Evolutionary conservation across 768 basidiomycete species (phyloP).

Genomic region (Lentinula sp.): DNA sequence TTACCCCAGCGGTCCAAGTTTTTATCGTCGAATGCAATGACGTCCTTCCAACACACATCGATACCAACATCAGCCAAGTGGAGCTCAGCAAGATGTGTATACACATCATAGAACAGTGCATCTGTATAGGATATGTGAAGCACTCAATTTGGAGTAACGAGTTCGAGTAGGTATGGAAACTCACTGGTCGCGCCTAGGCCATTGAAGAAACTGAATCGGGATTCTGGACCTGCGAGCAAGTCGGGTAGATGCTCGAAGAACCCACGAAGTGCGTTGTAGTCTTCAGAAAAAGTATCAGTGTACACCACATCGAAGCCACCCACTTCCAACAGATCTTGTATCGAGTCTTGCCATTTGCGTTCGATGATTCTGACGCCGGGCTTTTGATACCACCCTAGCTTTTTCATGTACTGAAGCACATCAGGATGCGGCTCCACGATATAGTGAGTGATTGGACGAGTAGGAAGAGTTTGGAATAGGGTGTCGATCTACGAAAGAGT

Average conservation of each 20-base stretch:
- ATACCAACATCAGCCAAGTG: constrained; percentile 81
- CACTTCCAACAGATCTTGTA: constrained; percentile 53
- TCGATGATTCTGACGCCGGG: constrained; percentile 75
- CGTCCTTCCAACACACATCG: constrained; percentile 76
- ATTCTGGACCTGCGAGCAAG: constrained; percentile 65
- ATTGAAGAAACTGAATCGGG: constrained; percentile 94
- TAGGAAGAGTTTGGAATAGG: constrained; percentile 63
- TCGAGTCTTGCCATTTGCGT: constrained; percentile 91
- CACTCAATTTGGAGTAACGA: background rate
- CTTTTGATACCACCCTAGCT: constrained; percentile 72
- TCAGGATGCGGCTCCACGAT: constrained; percentile 95
- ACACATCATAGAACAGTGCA: constrained; percentile 86
- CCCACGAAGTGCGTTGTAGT: constrained; percentile 68
- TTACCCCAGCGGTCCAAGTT: constrained; percentile 64
- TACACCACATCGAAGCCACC: constrained; percentile 87
- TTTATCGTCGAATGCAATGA: constrained; percentile 56
- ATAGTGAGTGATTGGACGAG: constrained; percentile 65
- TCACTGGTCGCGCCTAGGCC: constrained; percentile 92
- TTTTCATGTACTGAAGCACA: constrained; percentile 77
- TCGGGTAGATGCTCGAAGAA: constrained; percentile 83
- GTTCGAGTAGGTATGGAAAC: constrained; percentile 18
- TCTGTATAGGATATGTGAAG: constrained; percentile 38
- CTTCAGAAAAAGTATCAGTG: constrained; percentile 90
- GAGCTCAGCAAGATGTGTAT: constrained; percentile 76
- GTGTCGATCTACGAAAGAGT: constrained; percentile 62